Base-by-base conservation (phyloP, 805 yeast species). In the Kluyveromyces aestuarii region DNA sequence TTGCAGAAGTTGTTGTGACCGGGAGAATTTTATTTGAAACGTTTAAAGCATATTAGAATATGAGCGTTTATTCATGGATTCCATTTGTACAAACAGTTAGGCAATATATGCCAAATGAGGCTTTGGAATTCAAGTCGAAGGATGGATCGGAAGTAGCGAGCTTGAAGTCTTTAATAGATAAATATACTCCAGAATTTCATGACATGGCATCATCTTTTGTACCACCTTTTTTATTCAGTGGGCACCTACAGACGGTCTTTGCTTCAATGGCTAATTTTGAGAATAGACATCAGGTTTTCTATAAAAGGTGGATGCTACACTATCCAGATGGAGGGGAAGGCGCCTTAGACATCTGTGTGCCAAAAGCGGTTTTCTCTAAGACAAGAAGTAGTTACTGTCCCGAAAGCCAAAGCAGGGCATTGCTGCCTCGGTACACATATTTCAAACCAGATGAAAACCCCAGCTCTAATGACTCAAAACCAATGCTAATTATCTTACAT, bases 161-260 rank as follows among this genome's bases (percentile, higher is more conserved):
- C n/a, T 18, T 43, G 35, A 43, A 43, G n/a, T 48, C 63, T 19
- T 56, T 75, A 17, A 62, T 75, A 9, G 59, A 63, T 39, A 53
- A 57, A 8, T 53, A 60, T 43, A 63, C 71, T 14, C 80, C 81
- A 1, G 77, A 71, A 48, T 74, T 79, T 46, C 55, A 60, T 13
- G 60, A 72, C 25, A 72, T 72, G 6, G 63, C 76, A 44, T 71
- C 70, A 57, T 68, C 77, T 44, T 61, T 74, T 62, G 68, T 81
- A 61, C 74, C 77, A 55, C 88, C 88, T 2, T 63, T 73, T 10
- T 61, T 83, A 43, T 73, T 76, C 62, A 80, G 79, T 54, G 91
- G 91, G 8, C 75, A 82, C 52, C 63, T 84, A 38, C 95, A 87
- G 61, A 85, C 93, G 2, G 61, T 79, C 48, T 78, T 76, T 59